These are phyloP conservation scores for Kockovaella imperatae DNA, from an alignment of 768 basidiomycete species.

Conservation along the genomic window DNA sequence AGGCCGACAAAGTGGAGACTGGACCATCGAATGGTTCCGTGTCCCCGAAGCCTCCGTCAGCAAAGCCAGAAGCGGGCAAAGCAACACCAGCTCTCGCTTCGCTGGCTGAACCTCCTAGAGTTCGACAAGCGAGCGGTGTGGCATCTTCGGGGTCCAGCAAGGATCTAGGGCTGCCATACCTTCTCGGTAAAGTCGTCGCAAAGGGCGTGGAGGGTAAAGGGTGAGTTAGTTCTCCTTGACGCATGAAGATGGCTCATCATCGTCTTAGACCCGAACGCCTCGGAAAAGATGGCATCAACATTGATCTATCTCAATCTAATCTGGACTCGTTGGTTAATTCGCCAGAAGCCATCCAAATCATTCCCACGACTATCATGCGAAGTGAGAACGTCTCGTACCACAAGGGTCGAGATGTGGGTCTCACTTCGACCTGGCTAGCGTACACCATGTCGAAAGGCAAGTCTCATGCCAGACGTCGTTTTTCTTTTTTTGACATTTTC, in stretches of 20 bases:
- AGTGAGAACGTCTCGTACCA: conserved; percentile 7
- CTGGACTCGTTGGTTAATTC: conserved; percentile 14
- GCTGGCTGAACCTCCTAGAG: background rate
- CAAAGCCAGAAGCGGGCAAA: background rate
- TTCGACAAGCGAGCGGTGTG: background rate
- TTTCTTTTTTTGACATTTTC: background rate
- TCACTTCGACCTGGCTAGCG: conserved; percentile 25
- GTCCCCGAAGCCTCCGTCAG: background rate
- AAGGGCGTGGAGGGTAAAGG: conserved; percentile 14
- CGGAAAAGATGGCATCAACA: conserved; percentile 6
- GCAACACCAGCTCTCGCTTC: background rate
- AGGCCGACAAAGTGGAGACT: background rate
- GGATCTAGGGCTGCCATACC: background rate
- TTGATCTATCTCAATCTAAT: conserved; percentile 25
- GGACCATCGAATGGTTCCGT: background rate
- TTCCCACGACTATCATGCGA: conserved; percentile 23
- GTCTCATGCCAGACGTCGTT: too few species aligned
- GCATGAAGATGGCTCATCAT: background rate
- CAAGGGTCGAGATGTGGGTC: conserved; percentile 19
- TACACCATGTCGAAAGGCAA: conserved; percentile 27
- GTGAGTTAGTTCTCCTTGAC: conserved; percentile 6
- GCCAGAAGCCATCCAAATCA: conserved; percentile 11
- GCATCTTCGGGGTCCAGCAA: background rate
- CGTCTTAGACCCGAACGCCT: background rate
- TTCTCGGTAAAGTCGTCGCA: conserved; percentile 4